A percentile compares a stretch with the other conserved stretches of the same genome.
Evolutionary conservation across 495 filamentous ascomycete species (phyloP).

Genomic region (Cercophora sp.): DNA sequence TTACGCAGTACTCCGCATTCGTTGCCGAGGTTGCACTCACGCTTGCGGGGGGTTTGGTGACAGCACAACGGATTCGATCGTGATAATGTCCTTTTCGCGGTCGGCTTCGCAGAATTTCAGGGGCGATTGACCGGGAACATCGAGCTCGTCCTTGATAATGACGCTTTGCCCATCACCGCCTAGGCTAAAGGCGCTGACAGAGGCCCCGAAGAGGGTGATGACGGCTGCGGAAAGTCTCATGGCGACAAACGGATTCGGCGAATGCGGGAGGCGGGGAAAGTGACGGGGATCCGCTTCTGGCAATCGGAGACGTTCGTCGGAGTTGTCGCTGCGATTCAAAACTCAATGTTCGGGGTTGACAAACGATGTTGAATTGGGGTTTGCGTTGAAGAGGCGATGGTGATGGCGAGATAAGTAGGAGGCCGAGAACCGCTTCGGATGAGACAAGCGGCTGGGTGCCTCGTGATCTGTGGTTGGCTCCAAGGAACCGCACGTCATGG

Average conservation of each 20-base stretch:
- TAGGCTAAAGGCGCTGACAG: slow-evolving; percentile 38
- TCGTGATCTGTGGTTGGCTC: slow-evolving; percentile 8
- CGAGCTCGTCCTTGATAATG: slow-evolving; percentile 32
- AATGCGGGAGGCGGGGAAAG: slow-evolving; percentile 6
- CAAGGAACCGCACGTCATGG: slow-evolving; percentile 12
- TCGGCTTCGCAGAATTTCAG: slow-evolving; percentile 68
- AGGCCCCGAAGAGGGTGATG: slow-evolving; percentile 36
- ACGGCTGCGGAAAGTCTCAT: slow-evolving; percentile 43
- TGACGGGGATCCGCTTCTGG: not conserved
- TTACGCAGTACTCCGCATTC: not conserved
- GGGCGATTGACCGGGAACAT: slow-evolving; percentile 72
- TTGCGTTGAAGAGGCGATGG: not conserved
- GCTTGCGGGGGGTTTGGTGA: slow-evolving; percentile 79
- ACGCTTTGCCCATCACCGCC: slow-evolving; percentile 29
- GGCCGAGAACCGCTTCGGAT: not conserved
- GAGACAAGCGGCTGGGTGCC: not conserved
- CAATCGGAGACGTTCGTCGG: not conserved
- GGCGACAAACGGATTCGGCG: slow-evolving; percentile 16
- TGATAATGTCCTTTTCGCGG: slow-evolving; percentile 56
- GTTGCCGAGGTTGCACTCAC: slow-evolving; percentile 52
- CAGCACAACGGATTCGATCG: slow-evolving; percentile 75
- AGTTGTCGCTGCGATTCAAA: not conserved
- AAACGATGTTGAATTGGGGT: not conserved
- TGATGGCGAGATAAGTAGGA: slow-evolving; percentile 11
- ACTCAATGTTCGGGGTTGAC: too few relatives aligned